These are phyloP conservation scores for Crataegus laevigata DNA, from an alignment of 306 rosid species.

Conservation along the genomic window DNA sequence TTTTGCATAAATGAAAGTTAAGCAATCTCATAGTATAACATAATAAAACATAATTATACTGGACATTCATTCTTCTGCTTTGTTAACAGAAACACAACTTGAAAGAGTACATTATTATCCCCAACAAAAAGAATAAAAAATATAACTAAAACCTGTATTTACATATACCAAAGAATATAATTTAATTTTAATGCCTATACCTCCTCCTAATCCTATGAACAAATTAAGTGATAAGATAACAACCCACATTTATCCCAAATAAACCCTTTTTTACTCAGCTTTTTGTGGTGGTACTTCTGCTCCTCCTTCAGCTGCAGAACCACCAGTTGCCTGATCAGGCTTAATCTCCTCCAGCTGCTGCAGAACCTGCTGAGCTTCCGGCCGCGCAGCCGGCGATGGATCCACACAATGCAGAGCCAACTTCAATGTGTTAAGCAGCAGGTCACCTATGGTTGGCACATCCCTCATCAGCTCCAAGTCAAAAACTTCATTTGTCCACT, in stretches of 20 bases:
- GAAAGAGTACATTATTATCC: slow-evolving; percentile 25
- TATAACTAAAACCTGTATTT: slow-evolving; percentile 13
- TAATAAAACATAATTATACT: too few species aligned
- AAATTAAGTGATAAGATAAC: background rate
- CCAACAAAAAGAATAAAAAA: slow-evolving; percentile 12
- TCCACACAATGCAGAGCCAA: slow-evolving; percentile 84
- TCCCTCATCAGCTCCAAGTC: slow-evolving; percentile 84
- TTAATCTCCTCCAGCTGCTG: slow-evolving; percentile 69
- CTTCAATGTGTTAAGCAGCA: slow-evolving; percentile 72
- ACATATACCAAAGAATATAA: slow-evolving; percentile 28
- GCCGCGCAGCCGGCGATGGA: slow-evolving; percentile 73
- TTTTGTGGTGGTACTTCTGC: slow-evolving; percentile 19
- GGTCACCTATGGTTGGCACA: slow-evolving; percentile 54
- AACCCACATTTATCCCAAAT: background rate
- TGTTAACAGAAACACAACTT: slow-evolving; percentile 13
- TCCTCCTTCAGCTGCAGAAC: slow-evolving; percentile 38
- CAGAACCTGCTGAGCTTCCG: slow-evolving; percentile 69
- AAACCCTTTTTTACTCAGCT: slow-evolving; percentile 20
- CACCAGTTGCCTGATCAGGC: slow-evolving; percentile 37
- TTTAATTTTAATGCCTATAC: background rate
- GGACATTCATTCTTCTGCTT: background rate
- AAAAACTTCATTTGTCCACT: slow-evolving; percentile 85
- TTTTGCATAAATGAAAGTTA: background rate
- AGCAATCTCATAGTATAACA: background rate
- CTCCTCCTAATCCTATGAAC: background rate